A percentile compares a stretch with the other conserved stretches of the same genome.
Conservation (phyloP, 441 rosid genomes). For the Jatropha multifida region DNA sequence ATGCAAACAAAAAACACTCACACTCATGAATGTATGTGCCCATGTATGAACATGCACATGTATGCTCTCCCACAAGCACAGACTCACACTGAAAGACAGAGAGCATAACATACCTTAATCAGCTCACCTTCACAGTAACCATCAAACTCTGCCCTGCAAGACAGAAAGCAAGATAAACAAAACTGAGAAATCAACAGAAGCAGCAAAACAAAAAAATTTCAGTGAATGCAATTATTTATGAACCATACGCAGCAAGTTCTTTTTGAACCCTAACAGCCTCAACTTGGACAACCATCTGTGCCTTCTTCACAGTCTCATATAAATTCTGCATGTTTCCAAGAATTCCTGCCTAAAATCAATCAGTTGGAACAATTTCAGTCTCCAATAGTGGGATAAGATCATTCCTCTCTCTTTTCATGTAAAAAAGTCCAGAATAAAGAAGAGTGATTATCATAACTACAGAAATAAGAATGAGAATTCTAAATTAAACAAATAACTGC, state of each 20-base stretch:
- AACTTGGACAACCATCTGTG: slow-evolving; percentile 93
- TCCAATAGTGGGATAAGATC: background rate
- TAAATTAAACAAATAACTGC: background rate
- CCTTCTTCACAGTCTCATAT: slow-evolving; percentile 89
- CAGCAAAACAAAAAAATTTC: slow-evolving; percentile 3
- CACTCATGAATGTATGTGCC: background rate
- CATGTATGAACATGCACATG: background rate
- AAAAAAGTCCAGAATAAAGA: background rate
- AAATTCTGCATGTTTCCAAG: slow-evolving; percentile 89
- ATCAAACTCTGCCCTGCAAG: slow-evolving; percentile 82
- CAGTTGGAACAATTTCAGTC: slow-evolving; percentile 10
- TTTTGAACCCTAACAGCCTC: slow-evolving; percentile 90
- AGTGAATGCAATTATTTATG: slow-evolving; percentile 7
- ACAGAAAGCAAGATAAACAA: slow-evolving; percentile 4
- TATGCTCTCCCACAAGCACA: background rate
- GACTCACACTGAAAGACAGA: background rate
- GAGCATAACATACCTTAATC: slow-evolving; percentile 55
- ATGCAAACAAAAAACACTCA: background rate
- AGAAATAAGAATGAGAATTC: background rate
- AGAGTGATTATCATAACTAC: background rate
- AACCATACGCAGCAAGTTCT: slow-evolving; percentile 74
- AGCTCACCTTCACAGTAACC: slow-evolving; percentile 96
- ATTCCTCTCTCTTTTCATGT: background rate
- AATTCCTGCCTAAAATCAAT: slow-evolving; percentile 68
- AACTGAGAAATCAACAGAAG: slow-evolving; percentile 19